Conservation (phyloP, 352 stramenopile genomes). For the Pythium utonaiense region DNA sequence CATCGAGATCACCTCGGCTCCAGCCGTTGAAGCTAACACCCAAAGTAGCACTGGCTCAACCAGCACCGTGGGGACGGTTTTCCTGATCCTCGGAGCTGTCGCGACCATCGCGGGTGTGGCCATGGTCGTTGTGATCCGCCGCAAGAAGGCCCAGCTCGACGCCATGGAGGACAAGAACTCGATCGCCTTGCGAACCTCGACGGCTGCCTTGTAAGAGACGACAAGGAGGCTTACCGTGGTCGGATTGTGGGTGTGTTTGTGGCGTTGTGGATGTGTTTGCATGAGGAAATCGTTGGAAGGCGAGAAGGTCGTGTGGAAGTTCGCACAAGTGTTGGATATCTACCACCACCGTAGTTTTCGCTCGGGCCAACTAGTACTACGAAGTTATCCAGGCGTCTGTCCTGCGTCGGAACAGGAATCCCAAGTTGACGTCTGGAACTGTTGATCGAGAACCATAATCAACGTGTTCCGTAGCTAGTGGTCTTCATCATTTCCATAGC, state of each 20-base stretch:
- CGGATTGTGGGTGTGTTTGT: not conserved
- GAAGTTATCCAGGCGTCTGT: not conserved
- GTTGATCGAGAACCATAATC: no score
- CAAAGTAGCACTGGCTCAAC: not conserved
- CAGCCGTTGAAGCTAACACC: conserved; percentile 16
- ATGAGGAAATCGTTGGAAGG: no score
- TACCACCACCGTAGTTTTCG: no score
- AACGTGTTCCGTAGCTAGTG: no score
- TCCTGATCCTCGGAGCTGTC: conserved; percentile 20
- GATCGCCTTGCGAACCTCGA: conserved; percentile 16
- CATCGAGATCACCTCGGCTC: conserved; percentile 3
- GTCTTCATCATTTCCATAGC: no score
- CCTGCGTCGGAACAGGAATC: conserved; percentile 6
- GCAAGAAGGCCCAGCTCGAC: conserved; percentile 32
- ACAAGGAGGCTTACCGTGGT: no score
- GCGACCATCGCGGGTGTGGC: conserved; percentile 16
- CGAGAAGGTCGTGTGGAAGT: no score
- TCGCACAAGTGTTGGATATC: conserved; percentile 1
- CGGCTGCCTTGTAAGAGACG: conserved; percentile 19
- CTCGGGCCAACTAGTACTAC: no score
- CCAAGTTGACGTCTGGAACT: no score
- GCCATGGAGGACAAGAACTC: conserved; percentile 28
- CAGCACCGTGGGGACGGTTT: not conserved
- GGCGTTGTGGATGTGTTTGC: not conserved
- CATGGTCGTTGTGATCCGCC: conserved; percentile 30